These are phyloP conservation scores for Mortierella antarctica DNA, from an alignment of 192 early-diverging fungal genomes.

Conservation along the genomic window DNA sequence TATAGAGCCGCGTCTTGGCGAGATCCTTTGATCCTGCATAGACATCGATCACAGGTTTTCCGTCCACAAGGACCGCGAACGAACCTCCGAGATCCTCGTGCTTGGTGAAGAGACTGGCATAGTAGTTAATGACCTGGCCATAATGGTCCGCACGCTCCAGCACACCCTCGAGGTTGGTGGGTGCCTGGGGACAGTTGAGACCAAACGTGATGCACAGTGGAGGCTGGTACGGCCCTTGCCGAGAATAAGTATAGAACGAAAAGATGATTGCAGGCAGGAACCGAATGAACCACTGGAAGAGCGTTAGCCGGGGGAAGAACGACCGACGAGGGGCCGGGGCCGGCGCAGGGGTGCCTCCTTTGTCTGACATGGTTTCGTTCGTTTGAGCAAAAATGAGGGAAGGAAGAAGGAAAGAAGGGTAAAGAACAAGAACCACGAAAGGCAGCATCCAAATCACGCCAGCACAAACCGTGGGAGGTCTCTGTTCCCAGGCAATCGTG, in stretches of 20 bases:
- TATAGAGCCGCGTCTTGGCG: conserved; percentile 46
- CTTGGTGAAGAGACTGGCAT: conserved; percentile 13
- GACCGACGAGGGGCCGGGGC: neutral
- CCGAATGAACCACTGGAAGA: conserved; percentile 26
- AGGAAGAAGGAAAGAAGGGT: neutral
- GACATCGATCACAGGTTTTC: conserved; percentile 71
- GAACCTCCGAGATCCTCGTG: conserved; percentile 60
- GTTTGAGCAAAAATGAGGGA: neutral
- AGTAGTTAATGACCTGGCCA: conserved; percentile 36
- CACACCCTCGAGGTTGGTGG: conserved; percentile 16
- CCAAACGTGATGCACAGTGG: conserved; percentile 14
- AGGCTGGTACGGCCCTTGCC: conserved; percentile 26
- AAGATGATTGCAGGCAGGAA: conserved; percentile 37
- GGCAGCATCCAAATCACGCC: no score
- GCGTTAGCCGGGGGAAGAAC: conserved; percentile 16
- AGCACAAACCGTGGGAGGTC: no score
- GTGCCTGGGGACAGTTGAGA: conserved; percentile 5
- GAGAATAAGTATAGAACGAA: conserved; percentile 15
- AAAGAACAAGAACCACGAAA: conserved; percentile 7
- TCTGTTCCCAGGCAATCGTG: neutral
- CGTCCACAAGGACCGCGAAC: conserved; percentile 61
- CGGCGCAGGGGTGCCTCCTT: neutral
- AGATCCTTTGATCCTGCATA: conserved; percentile 68
- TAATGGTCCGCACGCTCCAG: conserved; percentile 42
- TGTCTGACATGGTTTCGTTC: conserved; percentile 11